Conservation (phyloP, 345 rosid genomes). For the Populus nigra region DNA sequence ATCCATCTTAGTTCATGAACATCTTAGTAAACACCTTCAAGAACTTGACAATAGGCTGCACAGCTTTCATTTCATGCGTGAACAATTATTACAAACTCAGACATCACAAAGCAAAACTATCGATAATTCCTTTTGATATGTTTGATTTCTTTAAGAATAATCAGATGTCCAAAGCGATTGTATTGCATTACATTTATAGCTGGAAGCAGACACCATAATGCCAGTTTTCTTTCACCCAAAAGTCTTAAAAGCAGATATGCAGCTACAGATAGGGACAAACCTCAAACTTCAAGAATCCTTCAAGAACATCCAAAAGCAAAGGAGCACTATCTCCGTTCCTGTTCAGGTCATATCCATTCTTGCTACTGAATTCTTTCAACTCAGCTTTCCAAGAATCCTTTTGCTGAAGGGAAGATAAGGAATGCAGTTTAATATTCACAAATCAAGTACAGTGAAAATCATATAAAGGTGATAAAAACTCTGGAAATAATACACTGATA, state of each 20-base stretch:
- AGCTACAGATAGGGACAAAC: constrained; percentile 26
- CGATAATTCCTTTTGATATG: neutral
- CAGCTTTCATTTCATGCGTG: neutral
- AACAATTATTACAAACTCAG: neutral
- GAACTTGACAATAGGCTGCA: neutral
- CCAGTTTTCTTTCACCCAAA: constrained; percentile 1
- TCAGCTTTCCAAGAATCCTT: constrained; percentile 90
- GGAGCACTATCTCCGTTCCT: constrained; percentile 86
- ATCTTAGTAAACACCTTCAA: neutral
- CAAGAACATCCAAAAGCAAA: constrained; percentile 80
- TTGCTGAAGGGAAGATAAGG: constrained; percentile 48
- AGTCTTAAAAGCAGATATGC: neutral
- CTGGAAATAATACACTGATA: constrained; percentile 14
- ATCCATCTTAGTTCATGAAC: neutral
- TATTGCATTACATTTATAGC: neutral
- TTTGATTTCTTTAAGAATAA: neutral
- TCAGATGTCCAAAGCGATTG: neutral
- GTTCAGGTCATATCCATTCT: constrained; percentile 75
- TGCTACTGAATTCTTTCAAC: constrained; percentile 74
- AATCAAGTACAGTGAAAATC: constrained; percentile 1
- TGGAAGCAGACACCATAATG: neutral
- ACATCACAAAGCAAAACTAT: neutral
- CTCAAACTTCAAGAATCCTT: constrained; percentile 89
- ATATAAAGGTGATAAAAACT: constrained; percentile 1
- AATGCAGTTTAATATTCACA: neutral